phyloP scores from a whole-genome alignment of 1,284 basidiomycete genomes.

The Trichosporon sp. region DNA sequence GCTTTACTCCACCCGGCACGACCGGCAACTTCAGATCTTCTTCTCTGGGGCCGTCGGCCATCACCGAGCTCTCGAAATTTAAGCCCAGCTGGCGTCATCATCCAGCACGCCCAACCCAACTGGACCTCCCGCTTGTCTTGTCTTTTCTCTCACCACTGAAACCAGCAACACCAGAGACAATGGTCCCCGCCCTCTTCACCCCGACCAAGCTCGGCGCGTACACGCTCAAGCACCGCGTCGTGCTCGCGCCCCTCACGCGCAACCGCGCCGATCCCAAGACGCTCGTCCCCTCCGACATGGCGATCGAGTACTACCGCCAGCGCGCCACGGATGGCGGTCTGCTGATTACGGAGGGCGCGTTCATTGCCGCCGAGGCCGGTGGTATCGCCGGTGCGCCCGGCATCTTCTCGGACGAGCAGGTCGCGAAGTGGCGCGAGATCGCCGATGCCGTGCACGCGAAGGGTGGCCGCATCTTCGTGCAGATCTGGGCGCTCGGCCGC shows the following conservation, averaged over 20 bases:
- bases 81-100: background rate
- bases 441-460: conserved; percentile 53
- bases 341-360: conserved; percentile 43
- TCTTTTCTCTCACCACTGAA: background rate
- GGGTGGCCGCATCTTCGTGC: conserved; percentile 53
- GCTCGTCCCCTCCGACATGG: conserved; percentile 29
- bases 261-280: conserved; percentile 27
- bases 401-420: conserved; percentile 35
- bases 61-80: background rate
- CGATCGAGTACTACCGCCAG: conserved; percentile 44
- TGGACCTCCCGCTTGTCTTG: background rate
- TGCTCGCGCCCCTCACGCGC: conserved; percentile 46
- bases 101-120: background rate
- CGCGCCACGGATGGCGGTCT: conserved; percentile 42
- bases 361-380: conserved; percentile 27
- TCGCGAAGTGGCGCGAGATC: conserved; percentile 43
- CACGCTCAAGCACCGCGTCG: conserved; percentile 42
- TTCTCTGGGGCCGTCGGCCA: background rate
- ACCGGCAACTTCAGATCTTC: background rate
- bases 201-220: conserved; percentile 30
- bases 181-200: conserved; percentile 21
- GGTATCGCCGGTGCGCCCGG: conserved; percentile 29
- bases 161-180: background rate
- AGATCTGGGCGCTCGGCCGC: conserved; percentile 54
- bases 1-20: background rate